Percentiles rank a stretch among this genome's conserved stretches.
These are phyloP conservation scores for Paecilomyces sp. DNA, from an alignment of 2,329 filamentous ascomycete genomes.

Conservation along the genomic window DNA sequence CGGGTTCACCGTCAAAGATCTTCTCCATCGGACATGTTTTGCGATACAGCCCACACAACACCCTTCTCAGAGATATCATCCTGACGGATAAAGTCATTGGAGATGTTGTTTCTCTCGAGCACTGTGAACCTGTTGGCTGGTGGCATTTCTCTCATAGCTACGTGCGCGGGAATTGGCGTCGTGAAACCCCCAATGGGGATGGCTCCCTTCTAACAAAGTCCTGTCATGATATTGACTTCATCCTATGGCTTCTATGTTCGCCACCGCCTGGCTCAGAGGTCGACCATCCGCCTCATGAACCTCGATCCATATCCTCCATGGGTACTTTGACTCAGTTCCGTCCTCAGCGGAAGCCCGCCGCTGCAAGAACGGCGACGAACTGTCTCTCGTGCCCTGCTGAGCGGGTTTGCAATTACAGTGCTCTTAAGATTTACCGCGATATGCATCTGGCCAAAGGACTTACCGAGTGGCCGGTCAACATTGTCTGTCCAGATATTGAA, in stretches of 20 bases:
- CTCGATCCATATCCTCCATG: slow-evolving; percentile 65
- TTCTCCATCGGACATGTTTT: slow-evolving; percentile 94
- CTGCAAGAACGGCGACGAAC: slow-evolving; percentile 73
- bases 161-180: slow-evolving; percentile 89
- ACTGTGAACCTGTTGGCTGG: slow-evolving; percentile 91
- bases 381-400: slow-evolving; percentile 76
- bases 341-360: slow-evolving; percentile 64
- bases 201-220: slow-evolving; percentile 81
- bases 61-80: slow-evolving; percentile 70
- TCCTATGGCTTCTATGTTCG: slow-evolving; percentile 84
- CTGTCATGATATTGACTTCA: slow-evolving; percentile 90
- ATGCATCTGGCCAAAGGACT: slow-evolving; percentile 60
- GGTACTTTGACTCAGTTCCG: slow-evolving; percentile 75
- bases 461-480: slow-evolving; percentile 72
- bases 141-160: slow-evolving; percentile 94
- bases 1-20: slow-evolving; percentile 40
- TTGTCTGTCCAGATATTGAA: slow-evolving; percentile 90
- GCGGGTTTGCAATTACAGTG: slow-evolving; percentile 72
- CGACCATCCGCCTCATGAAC: slow-evolving; percentile 57
- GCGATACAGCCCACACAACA: slow-evolving; percentile 88
- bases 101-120: slow-evolving; percentile 76
- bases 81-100: slow-evolving; percentile 70
- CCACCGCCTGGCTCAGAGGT: slow-evolving; percentile 44
- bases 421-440: slow-evolving; percentile 73
- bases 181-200: slow-evolving; percentile 66